Evolutionary conservation across 345 rosid genomes (phyloP).

Genomic region (Litchi chinensis): DNA sequence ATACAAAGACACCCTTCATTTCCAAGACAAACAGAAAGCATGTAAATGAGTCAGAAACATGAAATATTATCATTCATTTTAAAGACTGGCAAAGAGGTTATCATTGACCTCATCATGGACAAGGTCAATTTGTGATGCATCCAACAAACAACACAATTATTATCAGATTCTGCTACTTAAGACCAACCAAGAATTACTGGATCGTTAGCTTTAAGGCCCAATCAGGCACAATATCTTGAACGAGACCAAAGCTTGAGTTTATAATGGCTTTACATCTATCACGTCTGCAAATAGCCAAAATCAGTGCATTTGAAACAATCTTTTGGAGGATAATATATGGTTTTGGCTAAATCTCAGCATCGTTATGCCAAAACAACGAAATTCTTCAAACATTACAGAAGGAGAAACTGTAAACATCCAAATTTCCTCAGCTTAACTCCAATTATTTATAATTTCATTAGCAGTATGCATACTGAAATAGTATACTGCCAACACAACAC

Average conservation of each 20-base stretch:
- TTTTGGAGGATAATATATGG: not conserved
- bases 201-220: not conserved
- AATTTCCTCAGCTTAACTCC: not conserved
- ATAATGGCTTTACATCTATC: not conserved
- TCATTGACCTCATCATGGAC: not conserved
- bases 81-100: not conserved
- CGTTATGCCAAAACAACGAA: not conserved
- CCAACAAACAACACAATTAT: not conserved
- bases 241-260: not conserved
- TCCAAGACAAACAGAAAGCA: not conserved
- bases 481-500: not conserved
- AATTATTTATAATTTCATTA: not conserved
- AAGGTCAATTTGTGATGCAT: not conserved
- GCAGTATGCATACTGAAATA: not conserved
- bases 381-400: not conserved
- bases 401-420: not conserved
- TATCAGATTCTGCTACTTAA: not conserved
- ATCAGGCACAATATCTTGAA: not conserved
- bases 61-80: not conserved
- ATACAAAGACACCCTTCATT: constrained; percentile 10
- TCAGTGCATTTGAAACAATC: not conserved
- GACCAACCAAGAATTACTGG: not conserved
- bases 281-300: not conserved
- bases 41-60: not conserved
- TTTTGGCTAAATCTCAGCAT: not conserved